A percentile compares a stretch with the other conserved stretches of the same genome.
phyloP scores from a whole-genome alignment of 208 protist species.

The Trypanosoma grayi region DNA sequence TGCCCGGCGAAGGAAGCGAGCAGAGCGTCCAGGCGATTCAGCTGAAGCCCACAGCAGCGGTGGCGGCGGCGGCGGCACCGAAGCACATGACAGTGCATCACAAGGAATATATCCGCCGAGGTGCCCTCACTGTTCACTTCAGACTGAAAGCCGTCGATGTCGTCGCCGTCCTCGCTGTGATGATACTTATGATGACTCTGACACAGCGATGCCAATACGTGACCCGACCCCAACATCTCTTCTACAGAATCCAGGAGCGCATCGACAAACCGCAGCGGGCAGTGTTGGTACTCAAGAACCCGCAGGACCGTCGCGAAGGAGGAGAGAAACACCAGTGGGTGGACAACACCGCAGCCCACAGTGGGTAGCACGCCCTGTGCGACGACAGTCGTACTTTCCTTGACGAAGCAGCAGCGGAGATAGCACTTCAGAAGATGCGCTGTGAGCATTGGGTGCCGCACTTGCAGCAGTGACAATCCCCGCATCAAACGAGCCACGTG shows the following conservation, averaged over 20 bases:
- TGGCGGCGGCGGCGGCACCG: background rate
- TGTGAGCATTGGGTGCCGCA: constrained; percentile 36
- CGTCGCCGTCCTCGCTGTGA: background rate
- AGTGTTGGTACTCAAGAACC: background rate
- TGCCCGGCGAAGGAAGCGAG: background rate
- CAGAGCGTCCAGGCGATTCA: background rate
- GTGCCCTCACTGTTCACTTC: background rate
- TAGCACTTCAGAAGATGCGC: constrained; percentile 40
- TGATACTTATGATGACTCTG: background rate
- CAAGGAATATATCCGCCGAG: constrained; percentile 4
- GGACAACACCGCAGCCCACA: background rate
- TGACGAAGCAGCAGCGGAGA: constrained; percentile 22
- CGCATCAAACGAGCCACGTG: constrained; percentile 30
- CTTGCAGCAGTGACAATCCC: constrained; percentile 33
- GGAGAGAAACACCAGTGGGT: background rate
- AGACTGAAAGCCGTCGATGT: background rate
- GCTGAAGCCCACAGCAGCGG: background rate
- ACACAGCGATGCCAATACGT: background rate
- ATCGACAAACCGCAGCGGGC: background rate
- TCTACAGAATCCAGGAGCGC: constrained; percentile 13
- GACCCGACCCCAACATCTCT: background rate
- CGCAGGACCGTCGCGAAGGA: constrained; percentile 8
- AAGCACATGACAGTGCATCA: background rate
- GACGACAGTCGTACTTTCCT: background rate
- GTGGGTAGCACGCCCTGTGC: no score